Evolutionary conservation across 805 yeast genomes (phyloP), one percentile per base, ranked within the genome.

Genomic region (Candida multigemmis): DNA sequence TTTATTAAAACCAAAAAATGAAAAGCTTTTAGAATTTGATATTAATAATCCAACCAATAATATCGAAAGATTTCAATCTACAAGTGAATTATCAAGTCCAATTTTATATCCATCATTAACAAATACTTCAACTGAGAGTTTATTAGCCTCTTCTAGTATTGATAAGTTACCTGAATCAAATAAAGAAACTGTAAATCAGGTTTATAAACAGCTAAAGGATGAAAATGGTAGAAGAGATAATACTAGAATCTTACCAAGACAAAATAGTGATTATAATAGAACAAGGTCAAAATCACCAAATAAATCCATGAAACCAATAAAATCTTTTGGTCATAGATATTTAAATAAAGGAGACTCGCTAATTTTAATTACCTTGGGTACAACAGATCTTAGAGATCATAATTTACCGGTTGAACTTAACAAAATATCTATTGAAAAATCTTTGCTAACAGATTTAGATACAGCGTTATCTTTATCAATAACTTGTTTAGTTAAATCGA

Each of bases 271-370:
- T 9, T 14, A 22, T 7, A 13, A 9, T 11, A 15, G 5, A 12
- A 20, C 42, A 21, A 40, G 44, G 24, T 35, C 53, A 9, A 38
- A 31, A 36, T 50, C 49, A 14, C 56, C 49, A 11, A 31, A 26
- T 12, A 46, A 44, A 15, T 40, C 35, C 17, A 46, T 60, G 30
- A 56, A 71, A 27, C 78, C 85, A 2, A 71, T 83, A 29, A 85
- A 82, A 48, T 78, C 93, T 0, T 79, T 85, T 55, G 96, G 96
- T 19, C 95, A 86, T 48, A 62, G 79, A 21, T 83, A 72, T 46
- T 63, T 87, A 36, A 65, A 67, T 25, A 53, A 59, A 6, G 65
- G 68, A 28, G 87, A 84, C 43, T 70, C 83, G 2, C 55, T 87
- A 41, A 61, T 87, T n/a, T 57, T 87, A 33, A 70, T 87, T 19